phyloP scores from a whole-genome alignment of 2,329 filamentous ascomycete species.

The Alternaria triticina region DNA sequence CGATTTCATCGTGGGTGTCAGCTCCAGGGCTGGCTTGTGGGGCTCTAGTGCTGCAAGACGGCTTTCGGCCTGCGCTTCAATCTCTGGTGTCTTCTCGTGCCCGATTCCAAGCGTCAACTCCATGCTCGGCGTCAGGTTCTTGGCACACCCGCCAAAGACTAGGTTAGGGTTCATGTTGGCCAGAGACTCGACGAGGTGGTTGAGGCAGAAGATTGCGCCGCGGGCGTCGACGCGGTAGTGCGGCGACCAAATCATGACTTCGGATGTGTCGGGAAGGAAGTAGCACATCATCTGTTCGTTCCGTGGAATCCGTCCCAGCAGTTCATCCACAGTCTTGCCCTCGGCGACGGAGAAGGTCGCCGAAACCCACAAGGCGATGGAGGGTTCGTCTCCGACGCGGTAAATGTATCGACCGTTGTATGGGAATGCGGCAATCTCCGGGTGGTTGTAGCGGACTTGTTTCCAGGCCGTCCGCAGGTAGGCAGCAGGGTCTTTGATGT shows the following conservation, averaged over 20 bases:
- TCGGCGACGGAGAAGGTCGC: slow-evolving; percentile 28
- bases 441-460: slow-evolving; percentile 35
- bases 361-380: slow-evolving; percentile 30
- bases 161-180: slow-evolving; percentile 22
- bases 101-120: slow-evolving; percentile 26
- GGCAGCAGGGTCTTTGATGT: slow-evolving; percentile 23
- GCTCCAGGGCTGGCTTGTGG: slow-evolving; percentile 24
- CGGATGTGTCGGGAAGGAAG: slow-evolving; percentile 26
- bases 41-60: slow-evolving; percentile 26
- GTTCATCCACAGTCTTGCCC: slow-evolving; percentile 25
- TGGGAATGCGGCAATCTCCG: slow-evolving; percentile 34
- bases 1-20: slow-evolving; percentile 21
- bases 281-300: slow-evolving; percentile 38
- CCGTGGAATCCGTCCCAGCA: slow-evolving; percentile 30
- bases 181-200: slow-evolving; percentile 28
- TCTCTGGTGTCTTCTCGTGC: slow-evolving; percentile 18
- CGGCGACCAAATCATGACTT: slow-evolving; percentile 31
- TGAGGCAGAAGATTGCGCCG: slow-evolving; percentile 31
- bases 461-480: slow-evolving; percentile 30
- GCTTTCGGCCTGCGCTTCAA: slow-evolving; percentile 21
- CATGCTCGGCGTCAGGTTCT: slow-evolving; percentile 32
- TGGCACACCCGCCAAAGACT: slow-evolving; percentile 29
- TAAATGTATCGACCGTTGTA: slow-evolving; percentile 32
- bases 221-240: slow-evolving; percentile 36
- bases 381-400: slow-evolving; percentile 26